Evolutionary conservation across 441 rosid genomes (phyloP).

Genomic region (Aquilaria agallochum): DNA sequence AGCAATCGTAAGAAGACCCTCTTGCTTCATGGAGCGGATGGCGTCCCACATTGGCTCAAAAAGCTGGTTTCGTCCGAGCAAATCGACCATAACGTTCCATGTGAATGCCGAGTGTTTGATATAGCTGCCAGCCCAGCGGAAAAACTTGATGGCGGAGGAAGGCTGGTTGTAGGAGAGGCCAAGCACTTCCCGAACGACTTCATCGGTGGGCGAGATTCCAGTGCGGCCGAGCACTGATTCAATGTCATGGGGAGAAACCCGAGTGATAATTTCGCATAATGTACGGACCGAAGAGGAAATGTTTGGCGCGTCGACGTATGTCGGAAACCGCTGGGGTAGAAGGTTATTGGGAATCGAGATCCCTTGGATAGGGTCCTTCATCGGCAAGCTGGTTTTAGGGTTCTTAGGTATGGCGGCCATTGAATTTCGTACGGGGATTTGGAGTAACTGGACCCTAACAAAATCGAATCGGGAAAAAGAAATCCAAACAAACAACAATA

Average conservation of each 20-base stretch:
- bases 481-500: not conserved
- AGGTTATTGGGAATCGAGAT: conserved; percentile 10
- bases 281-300: conserved; percentile 28
- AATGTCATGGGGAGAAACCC: conserved; percentile 23
- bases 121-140: conserved; percentile 43
- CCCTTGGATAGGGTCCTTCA: conserved; percentile 9
- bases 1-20: conserved; percentile 23
- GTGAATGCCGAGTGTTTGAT: conserved; percentile 29
- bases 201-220: conserved; percentile 28
- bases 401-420: conserved; percentile 22
- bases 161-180: conserved; percentile 34
- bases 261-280: conserved; percentile 30
- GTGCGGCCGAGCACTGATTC: conserved; percentile 37
- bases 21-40: conserved; percentile 47
- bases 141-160: conserved; percentile 39
- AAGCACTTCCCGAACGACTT: conserved; percentile 42
- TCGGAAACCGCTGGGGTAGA: conserved; percentile 18
- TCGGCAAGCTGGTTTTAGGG: not conserved
- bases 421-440: not conserved
- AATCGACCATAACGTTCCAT: conserved; percentile 59
- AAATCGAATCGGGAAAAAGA: not conserved
- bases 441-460: not conserved
- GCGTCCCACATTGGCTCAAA: conserved; percentile 68
- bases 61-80: conserved; percentile 45
- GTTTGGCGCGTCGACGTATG: conserved; percentile 21